Conservation (phyloP, 768 basidiomycete species). For the Lactarius sanguifluus region DNA sequence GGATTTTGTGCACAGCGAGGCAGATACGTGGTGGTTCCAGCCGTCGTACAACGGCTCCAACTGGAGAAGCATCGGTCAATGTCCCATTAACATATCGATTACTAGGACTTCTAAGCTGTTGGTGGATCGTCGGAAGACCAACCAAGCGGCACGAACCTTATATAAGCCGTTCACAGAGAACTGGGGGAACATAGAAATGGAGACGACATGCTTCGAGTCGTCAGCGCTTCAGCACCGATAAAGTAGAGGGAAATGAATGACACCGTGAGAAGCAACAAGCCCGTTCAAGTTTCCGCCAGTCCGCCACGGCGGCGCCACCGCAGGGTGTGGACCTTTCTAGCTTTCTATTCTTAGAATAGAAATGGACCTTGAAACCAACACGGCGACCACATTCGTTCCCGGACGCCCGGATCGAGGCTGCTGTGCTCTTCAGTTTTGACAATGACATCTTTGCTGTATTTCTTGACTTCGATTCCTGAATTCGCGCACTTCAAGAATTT, state of each 20-base stretch:
- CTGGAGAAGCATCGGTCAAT: background rate
- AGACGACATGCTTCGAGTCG: no score
- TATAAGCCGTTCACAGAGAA: background rate
- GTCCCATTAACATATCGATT: background rate
- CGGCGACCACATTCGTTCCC: no score
- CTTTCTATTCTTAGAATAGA: no score
- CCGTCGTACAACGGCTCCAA: background rate
- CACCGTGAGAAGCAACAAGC: no score
- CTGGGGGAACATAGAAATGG: background rate
- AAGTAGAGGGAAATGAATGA: background rate
- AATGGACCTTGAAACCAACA: no score
- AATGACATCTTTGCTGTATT: background rate
- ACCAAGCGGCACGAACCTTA: background rate
- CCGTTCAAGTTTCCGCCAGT: no score
- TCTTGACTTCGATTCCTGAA: background rate
- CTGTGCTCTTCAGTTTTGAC: background rate
- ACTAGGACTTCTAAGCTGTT: background rate
- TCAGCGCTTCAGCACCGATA: background rate
- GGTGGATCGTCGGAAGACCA: background rate
- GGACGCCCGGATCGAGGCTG: no score
- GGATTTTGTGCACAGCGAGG: background rate
- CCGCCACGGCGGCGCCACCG: no score
- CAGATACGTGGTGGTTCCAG: background rate
- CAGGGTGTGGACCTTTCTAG: no score
- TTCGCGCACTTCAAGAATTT: background rate